These are phyloP conservation scores for Naganishia randhawae DNA, from an alignment of 768 basidiomycete species.

Conservation along the genomic window DNA sequence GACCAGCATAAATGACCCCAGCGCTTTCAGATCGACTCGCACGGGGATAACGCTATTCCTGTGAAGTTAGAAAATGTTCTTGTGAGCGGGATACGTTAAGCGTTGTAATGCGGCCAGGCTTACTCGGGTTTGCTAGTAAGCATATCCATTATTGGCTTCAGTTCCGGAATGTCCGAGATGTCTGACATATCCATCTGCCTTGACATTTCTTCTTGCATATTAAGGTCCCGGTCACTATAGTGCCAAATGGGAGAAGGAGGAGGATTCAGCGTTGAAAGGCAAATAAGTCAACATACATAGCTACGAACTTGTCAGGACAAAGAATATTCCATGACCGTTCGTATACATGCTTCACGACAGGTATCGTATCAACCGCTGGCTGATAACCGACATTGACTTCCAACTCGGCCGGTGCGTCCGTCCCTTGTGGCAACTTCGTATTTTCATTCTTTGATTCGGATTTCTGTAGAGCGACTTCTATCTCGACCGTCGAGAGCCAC, in stretches of 20 bases:
- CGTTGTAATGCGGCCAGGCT: background rate
- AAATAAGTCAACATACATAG: too few relatives aligned
- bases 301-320: constrained; percentile 12
- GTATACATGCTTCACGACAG: constrained; percentile 1
- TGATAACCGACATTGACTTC: background rate
- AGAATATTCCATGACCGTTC: constrained; percentile 7
- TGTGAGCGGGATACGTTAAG: background rate
- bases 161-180: background rate
- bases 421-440: background rate
- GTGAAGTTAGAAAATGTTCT: background rate
- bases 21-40: background rate
- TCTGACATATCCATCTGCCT: background rate
- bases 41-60: background rate
- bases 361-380: background rate
- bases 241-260: too few relatives aligned
- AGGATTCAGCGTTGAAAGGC: background rate
- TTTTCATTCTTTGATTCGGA: background rate
- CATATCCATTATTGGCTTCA: background rate
- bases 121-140: background rate
- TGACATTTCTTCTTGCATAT: constrained; percentile 5
- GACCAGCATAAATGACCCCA: background rate
- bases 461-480: background rate
- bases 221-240: constrained; percentile 8
- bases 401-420: background rate
- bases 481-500: constrained; percentile 4